Evolutionary conservation across 495 filamentous ascomycete species (phyloP).

Genomic region (Pyronema domesticum): DNA sequence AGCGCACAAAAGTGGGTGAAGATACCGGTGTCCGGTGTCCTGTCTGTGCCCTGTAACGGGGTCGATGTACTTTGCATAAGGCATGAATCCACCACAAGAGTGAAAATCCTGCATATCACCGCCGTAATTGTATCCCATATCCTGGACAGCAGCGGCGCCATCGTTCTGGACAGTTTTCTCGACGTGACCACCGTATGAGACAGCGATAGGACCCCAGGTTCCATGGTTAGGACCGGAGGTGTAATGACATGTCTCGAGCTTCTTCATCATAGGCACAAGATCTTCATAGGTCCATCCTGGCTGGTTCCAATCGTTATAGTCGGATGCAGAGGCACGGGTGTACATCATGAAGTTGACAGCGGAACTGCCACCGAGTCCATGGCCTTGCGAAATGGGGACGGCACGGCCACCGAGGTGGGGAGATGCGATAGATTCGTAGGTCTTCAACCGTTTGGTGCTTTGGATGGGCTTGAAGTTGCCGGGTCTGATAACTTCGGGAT

Average conservation of each 20-base stretch:
- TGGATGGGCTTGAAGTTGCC: conserved; percentile 18
- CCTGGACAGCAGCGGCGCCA: conserved; percentile 21
- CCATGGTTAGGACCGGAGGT: conserved; percentile 28
- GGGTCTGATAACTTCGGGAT: conserved; percentile 30
- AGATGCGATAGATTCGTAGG: conserved; percentile 16
- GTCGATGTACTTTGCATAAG: conserved; percentile 23
- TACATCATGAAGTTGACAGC: conserved; percentile 42
- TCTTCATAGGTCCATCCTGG: conserved; percentile 36
- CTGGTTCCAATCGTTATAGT: conserved; percentile 36
- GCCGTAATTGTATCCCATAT: conserved; percentile 30
- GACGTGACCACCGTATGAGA: conserved; percentile 27
- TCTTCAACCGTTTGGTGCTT: not conserved
- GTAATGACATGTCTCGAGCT: conserved; percentile 29
- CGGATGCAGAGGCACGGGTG: conserved; percentile 7
- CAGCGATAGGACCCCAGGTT: conserved; percentile 32
- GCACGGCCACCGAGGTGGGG: conserved; percentile 31
- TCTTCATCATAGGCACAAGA: conserved; percentile 35
- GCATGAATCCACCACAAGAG: conserved; percentile 26
- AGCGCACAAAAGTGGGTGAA: conserved; percentile 26
- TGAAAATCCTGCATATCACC: conserved; percentile 31
- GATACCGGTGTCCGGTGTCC: conserved; percentile 25
- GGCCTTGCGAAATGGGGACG: conserved; percentile 34
- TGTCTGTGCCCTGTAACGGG: conserved; percentile 24
- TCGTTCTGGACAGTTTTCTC: conserved; percentile 27
- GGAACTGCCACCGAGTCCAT: conserved; percentile 40